Evolutionary conservation across 352 stramenopile genomes (phyloP).

Genomic region (Pythium myriotylum): DNA sequence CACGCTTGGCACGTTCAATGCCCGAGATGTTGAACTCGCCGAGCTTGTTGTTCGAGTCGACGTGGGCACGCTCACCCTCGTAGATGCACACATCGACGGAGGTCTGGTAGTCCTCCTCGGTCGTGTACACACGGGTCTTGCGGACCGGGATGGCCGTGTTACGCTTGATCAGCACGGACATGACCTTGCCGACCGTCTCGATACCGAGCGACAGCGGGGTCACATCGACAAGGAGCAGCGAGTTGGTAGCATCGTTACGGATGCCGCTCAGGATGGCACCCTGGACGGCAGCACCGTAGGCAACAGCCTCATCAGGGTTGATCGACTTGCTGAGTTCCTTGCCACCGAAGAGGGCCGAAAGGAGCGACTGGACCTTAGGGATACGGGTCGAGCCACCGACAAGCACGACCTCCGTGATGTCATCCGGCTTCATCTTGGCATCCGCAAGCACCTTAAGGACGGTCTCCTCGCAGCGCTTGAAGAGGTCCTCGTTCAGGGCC

Average conservation of each 20-base stretch:
- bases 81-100: slow-evolving; percentile 70
- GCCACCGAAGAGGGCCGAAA: slow-evolving; percentile 37
- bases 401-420: slow-evolving; percentile 43
- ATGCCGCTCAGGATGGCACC: slow-evolving; percentile 42
- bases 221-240: slow-evolving; percentile 81
- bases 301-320: slow-evolving; percentile 71
- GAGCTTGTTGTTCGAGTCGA: slow-evolving; percentile 88
- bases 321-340: slow-evolving; percentile 47
- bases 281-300: slow-evolving; percentile 55
- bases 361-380: slow-evolving; percentile 41
- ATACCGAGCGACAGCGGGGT: slow-evolving; percentile 75
- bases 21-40: slow-evolving; percentile 85
- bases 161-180: slow-evolving; percentile 77
- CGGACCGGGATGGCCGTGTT: slow-evolving; percentile 78
- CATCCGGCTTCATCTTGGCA: slow-evolving; percentile 43
- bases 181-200: slow-evolving; percentile 75
- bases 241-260: slow-evolving; percentile 58
- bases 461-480: slow-evolving; percentile 70
- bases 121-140: slow-evolving; percentile 49
- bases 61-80: slow-evolving; percentile 73
- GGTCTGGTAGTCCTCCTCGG: slow-evolving; percentile 61
- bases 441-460: slow-evolving; percentile 53
- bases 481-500: slow-evolving; percentile 65
- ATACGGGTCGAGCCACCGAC: slow-evolving; percentile 50
- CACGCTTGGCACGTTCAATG: slow-evolving; percentile 71